phyloP scores from a whole-genome alignment of 345 rosid genomes.

The Pugionium cornutum region DNA sequence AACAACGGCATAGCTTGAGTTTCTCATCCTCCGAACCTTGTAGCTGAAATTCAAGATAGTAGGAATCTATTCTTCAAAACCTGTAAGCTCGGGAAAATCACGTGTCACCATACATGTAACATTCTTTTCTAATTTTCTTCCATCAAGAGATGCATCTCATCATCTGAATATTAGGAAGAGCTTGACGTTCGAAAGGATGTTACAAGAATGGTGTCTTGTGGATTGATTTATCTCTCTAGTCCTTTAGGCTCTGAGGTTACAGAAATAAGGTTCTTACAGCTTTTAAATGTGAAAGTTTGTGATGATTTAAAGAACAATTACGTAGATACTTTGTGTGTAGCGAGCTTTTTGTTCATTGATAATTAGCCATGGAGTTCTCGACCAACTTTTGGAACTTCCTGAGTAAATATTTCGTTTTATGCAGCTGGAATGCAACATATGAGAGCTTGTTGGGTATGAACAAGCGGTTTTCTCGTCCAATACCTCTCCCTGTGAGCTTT shows the following conservation, averaged over 20 bases:
- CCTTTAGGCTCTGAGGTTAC: neutral
- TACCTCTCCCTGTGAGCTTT: slow-evolving; percentile 72
- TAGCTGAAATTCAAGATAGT: neutral
- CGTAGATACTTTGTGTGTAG: too few species aligned
- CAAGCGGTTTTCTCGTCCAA: slow-evolving; percentile 58
- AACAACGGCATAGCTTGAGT: neutral
- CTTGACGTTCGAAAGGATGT: neutral
- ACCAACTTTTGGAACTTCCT: neutral
- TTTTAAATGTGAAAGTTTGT: slow-evolving; percentile 4
- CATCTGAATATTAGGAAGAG: neutral
- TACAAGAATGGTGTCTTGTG: slow-evolving; percentile 20
- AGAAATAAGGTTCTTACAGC: neutral
- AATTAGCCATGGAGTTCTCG: neutral
- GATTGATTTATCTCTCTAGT: slow-evolving; percentile 13
- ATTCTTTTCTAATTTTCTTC: neutral
- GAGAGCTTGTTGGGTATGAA: slow-evolving; percentile 63
- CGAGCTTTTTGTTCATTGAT: neutral
- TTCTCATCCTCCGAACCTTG: neutral
- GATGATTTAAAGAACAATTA: too few species aligned
- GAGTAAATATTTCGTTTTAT: slow-evolving; percentile 4
- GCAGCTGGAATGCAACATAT: slow-evolving; percentile 68
- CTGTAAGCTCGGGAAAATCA: neutral
- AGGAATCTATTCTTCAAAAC: neutral
- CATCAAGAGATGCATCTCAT: slow-evolving; percentile 9
- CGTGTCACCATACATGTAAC: slow-evolving; percentile 2